Evolutionary conservation across 78 protist genomes (phyloP), one percentile per base, ranked within the genome.

Genomic region (Bigelowiella natans): DNA sequence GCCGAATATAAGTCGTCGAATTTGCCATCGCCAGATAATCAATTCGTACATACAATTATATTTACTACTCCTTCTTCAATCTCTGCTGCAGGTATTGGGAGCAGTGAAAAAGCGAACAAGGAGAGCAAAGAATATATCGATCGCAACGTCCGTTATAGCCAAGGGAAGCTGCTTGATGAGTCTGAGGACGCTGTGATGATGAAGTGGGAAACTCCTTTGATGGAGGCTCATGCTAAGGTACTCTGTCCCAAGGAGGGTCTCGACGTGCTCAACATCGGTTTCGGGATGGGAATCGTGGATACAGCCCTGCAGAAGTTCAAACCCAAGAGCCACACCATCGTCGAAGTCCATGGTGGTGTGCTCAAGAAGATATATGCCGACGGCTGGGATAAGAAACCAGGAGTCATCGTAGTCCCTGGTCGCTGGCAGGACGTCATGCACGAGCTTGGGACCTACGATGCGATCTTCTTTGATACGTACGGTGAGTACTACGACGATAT

Each of bases 201-300:
- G 92, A 28, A 0, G 82, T 90, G 88, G 83, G 92, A 39, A 83
- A 39, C 1, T 30, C 88, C 92, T 0, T 88, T 90, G 2, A 90
- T 90, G 92, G 82, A 1, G 0, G 88, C 38, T 30, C 92, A 90
- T 31, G 92, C 92, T 1, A 29, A 38, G 7, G 26, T 39, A 36
- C 37, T 90, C 39, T 85, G 92, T 82, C 37, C 37, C 0, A 37
- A 26, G 18, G 73, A 51, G 73, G 31, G 1, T 7, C 83, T 34
- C 82, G 88, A 90, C 51, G 92, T 90, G 84, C 86, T 90, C 31
- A 90, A 90, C 31, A 83, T 90, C 73, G 92, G 92, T 39, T 90
- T 90, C 39, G 92, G 92, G 2, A 28, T 90, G 1, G 92, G 92
- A 0, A 83, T 90, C 73, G 3, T 90, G 7, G 92, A 90, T 36